These are phyloP conservation scores for Capniomyces stellatus DNA, from an alignment of 371 early-diverging fungal species.

Conservation along the genomic window DNA sequence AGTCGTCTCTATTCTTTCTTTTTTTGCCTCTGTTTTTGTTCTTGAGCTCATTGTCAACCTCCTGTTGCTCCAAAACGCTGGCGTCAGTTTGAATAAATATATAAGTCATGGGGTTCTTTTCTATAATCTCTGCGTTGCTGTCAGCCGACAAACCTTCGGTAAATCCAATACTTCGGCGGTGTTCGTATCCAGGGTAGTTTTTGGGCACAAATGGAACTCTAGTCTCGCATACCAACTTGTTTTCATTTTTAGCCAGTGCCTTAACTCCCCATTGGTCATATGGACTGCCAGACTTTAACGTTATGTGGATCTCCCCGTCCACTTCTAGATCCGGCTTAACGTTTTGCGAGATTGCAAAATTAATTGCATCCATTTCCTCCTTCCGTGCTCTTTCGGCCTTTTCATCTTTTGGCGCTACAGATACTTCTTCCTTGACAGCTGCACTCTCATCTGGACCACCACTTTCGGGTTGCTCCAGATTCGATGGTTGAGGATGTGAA, in stretches of 20 bases:
- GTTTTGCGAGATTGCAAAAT: too few relatives aligned
- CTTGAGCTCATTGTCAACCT: neutral
- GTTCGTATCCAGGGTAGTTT: slow-evolving; percentile 73
- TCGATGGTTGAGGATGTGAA: neutral
- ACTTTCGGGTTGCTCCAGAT: too few relatives aligned
- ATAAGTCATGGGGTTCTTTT: slow-evolving; percentile 44
- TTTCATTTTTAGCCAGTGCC: slow-evolving; percentile 40
- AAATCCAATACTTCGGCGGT: slow-evolving; percentile 86
- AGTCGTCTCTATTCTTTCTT: neutral
- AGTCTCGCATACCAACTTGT: slow-evolving; percentile 31
- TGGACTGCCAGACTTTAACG: slow-evolving; percentile 68
- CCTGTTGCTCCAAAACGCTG: neutral
- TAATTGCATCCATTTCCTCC: too few relatives aligned
- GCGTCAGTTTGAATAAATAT: slow-evolving; percentile 26
- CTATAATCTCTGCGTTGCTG: slow-evolving; percentile 60
- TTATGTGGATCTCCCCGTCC: slow-evolving; percentile 54
- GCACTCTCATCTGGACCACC: too few relatives aligned
- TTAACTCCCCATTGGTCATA: slow-evolving; percentile 77
- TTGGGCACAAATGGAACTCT: slow-evolving; percentile 44
- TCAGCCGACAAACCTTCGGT: slow-evolving; percentile 54
- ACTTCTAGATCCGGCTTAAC: slow-evolving; percentile 5
- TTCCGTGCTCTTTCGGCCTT: too few relatives aligned
- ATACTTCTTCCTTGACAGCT: too few relatives aligned
- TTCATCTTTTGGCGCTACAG: too few relatives aligned
- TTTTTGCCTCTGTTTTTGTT: neutral